Base-by-base conservation (phyloP, 768 basidiomycete genomes). In the Crucibulum laeve region DNA sequence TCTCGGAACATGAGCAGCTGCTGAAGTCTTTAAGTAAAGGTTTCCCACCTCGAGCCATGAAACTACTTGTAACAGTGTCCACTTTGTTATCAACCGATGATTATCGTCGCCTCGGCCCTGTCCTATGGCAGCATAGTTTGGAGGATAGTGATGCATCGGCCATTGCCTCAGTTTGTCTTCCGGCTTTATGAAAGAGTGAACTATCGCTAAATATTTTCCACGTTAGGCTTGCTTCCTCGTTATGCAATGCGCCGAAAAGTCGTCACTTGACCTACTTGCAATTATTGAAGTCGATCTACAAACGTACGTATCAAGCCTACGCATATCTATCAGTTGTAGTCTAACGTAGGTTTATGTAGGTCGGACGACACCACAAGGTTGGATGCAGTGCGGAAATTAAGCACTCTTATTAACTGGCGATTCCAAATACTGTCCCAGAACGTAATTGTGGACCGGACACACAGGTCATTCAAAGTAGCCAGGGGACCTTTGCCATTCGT, bases 211-310 rank as follows among this genome's bases (percentile, higher is more conserved):
- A 11, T 45, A 21, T 47, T 21, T 25, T 17, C 10, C 32, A 11
- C 26, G 13, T 17, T 45, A 81, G 80, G 70, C 77, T 3, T 80
- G 76, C 51, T 87, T 82, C 55, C 61, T 89, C 18, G 46, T 80
- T 19, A 87, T 86, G 82, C 82, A 85, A 58, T 83, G 77, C 50
- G 83, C 81, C 0, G 87, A 87, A 57, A 84, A 77, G 61, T 63
- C 61, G 0, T 67, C 79, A 0, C 44, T 64, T 25, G 73, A 77
- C n/a, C 61, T 82, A 26, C 48, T 73, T 6, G 63, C 68, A 2
- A 52, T 71, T 18, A 73, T 87, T 17, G 71, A 79, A 49, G 59
- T 71, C 38, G 80, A 85, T 44, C 49, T 84, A 30, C 68, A 67
- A 25, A 81, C 77, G 83, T 82, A 50, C 30, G 56, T 46, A n/a